phyloP scores from a whole-genome alignment of 2,329 filamentous ascomycete genomes.

The Colletotrichum incanum region DNA sequence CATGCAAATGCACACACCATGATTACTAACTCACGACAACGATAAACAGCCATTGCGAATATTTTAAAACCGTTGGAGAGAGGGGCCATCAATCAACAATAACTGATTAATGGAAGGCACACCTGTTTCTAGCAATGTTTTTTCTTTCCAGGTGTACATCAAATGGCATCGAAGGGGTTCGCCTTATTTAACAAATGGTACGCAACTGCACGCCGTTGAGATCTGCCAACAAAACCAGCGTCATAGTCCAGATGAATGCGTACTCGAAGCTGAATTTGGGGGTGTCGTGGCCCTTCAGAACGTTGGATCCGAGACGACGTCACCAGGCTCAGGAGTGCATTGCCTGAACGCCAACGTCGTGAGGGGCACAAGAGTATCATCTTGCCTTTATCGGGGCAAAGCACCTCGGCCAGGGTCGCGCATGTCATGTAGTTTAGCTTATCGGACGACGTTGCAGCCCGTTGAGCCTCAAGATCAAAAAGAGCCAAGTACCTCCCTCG shows the following conservation, averaged over 20 bases:
- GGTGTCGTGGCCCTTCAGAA: neutral
- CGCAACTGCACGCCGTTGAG: neutral
- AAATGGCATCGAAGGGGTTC: too few species aligned
- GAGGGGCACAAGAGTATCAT: neutral
- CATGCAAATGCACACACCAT: too few species aligned
- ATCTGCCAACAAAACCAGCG: neutral
- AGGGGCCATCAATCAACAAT: neutral
- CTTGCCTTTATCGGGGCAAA: neutral
- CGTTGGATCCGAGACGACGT: neutral
- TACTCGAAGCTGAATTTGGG: too few species aligned
- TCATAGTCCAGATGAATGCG: neutral
- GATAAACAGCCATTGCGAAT: neutral
- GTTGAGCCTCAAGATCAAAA: slow-evolving; percentile 30
- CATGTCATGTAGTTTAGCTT: neutral
- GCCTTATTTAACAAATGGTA: too few species aligned
- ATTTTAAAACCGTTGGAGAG: neutral
- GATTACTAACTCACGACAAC: neutral
- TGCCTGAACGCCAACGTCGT: neutral
- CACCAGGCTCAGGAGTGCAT: neutral
- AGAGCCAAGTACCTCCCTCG: slow-evolving; percentile 12
- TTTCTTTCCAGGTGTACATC: too few species aligned
- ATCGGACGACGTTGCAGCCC: slow-evolving; percentile 27
- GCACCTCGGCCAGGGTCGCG: neutral
- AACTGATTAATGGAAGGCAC: neutral
- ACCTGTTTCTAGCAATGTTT: too few species aligned